Evolutionary conservation across 495 filamentous ascomycete genomes (phyloP), one percentile per base, ranked within the genome.

Genomic region (Trichoderma parareesei): DNA sequence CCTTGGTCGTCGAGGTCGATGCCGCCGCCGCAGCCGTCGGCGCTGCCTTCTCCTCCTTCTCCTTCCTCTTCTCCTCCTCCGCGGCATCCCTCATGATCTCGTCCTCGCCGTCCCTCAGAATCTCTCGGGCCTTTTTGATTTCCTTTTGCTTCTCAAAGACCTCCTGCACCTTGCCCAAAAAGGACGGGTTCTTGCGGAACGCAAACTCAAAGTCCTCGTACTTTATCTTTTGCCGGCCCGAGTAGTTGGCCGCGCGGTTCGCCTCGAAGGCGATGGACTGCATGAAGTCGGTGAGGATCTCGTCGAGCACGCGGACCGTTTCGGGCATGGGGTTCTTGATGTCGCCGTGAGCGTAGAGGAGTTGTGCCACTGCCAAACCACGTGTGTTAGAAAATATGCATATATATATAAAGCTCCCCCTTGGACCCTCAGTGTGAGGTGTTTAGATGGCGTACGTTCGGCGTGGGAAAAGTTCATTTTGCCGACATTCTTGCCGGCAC

Each of bases 201-300:
- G 90, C 90, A 71, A 94, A 98, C 71, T 93, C 90, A 80, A 98
- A 96, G 74, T 98, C 94, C 68, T 98, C 94, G 65, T 96, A 89
- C 72, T 98, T 98, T 77, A 97, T 90, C 77, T 98, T 98, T 70
- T 93, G 89, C 7, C 94, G 87, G 4, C 91, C 87, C 3, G 88
- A 85, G 74, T 94, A 87, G 70, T 88, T 85, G 1, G 94, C 94
- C 68, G 86, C 86, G 33, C 88, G 84, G 37, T 90, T 87, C 5
- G 94, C 93, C 62, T 89, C 88, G 80, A 97, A 94, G 79, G 89
- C 92, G 65, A 94, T 82, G 73, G 92, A 90, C 65, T 94, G 86
- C 65, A 92, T 84, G 76, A 90, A 93, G 74, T 97, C 94, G 55
- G 92, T 96, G 63, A 94, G 83, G 64, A 98, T 92, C 75, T 97